Percentiles rank a stretch among this genome's conserved stretches.
Conservation (phyloP, 148 eudicot species). For the Spergularia bocconei region DNA sequence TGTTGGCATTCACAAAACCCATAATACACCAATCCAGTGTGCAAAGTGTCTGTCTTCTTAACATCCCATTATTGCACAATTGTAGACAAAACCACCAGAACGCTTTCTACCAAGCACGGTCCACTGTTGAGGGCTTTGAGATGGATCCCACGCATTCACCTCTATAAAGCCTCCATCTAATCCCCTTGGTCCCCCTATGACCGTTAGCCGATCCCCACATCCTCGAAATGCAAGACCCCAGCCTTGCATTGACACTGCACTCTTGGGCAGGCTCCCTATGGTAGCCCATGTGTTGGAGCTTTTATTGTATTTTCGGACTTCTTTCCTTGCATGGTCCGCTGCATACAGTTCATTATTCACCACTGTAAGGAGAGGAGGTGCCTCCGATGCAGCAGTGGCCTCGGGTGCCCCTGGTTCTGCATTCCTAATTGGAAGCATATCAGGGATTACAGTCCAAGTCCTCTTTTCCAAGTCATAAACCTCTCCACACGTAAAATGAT, state of each 20-base stretch:
- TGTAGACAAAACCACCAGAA: constrained; percentile 69
- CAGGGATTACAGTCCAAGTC: constrained; percentile 58
- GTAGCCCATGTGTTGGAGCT: constrained; percentile 41
- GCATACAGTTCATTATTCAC: constrained; percentile 75
- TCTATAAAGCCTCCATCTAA: constrained; percentile 54
- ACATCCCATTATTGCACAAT: constrained; percentile 92
- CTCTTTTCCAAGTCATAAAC: constrained; percentile 48
- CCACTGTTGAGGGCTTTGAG: constrained; percentile 63
- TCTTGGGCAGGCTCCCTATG: constrained; percentile 67
- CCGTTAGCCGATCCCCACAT: constrained; percentile 66
- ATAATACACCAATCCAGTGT: constrained; percentile 10
- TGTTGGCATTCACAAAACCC: not conserved
- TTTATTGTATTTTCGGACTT: constrained; percentile 54
- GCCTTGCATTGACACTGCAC: constrained; percentile 62
- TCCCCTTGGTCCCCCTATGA: constrained; percentile 62
- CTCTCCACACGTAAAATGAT: constrained; percentile 61
- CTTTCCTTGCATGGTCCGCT: constrained; percentile 57
- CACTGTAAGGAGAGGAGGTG: constrained; percentile 75
- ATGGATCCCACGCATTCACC: constrained; percentile 66
- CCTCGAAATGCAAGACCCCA: constrained; percentile 91
- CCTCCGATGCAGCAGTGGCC: constrained; percentile 45
- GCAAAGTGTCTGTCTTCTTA: constrained; percentile 23
- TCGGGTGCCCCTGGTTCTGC: constrained; percentile 35
- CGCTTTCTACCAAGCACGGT: constrained; percentile 56
- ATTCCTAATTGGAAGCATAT: constrained; percentile 51